Conservation (phyloP, 345 rosid genomes). For the Linum lewisii region DNA sequence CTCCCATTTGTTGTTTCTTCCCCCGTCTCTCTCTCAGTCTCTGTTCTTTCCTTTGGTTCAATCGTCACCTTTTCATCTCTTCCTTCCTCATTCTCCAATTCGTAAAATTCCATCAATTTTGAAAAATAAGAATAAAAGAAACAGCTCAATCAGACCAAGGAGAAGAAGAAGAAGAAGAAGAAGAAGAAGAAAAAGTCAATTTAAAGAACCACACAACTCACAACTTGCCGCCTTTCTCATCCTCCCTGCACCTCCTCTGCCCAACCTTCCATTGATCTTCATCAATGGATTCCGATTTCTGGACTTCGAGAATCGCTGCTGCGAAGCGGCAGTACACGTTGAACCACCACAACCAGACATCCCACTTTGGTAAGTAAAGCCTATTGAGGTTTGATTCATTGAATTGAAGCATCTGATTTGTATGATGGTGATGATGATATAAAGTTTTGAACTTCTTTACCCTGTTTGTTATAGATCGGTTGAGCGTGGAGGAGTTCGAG, state of each 20-base stretch:
- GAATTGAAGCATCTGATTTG: background rate
- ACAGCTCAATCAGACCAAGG: no score
- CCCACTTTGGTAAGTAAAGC: slow-evolving; percentile 27
- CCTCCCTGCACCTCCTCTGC: background rate
- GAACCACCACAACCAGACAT: slow-evolving; percentile 38
- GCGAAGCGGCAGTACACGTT: slow-evolving; percentile 44
- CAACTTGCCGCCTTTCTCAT: background rate
- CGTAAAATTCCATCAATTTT: no score
- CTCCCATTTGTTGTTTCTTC: no score
- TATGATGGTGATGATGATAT: background rate
- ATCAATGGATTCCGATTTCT: slow-evolving; percentile 47
- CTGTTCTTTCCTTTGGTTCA: slow-evolving; percentile 6
- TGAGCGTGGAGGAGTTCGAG: slow-evolving; percentile 48
- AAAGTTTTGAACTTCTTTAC: background rate
- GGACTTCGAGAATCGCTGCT: slow-evolving; percentile 52
- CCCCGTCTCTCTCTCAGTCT: background rate
- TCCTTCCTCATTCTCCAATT: background rate
- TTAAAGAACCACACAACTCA: background rate
- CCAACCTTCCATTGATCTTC: slow-evolving; percentile 12
- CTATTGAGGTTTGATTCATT: background rate
- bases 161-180: no score
- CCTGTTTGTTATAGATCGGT: slow-evolving; percentile 28
- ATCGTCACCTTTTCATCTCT: slow-evolving; percentile 12
- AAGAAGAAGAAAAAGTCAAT: slow-evolving; percentile 7
- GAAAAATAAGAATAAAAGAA: no score